phyloP scores from a whole-genome alignment of 225 moss, liverwort and hornwort genomes.

The Pseudisothecium myosuroides region DNA sequence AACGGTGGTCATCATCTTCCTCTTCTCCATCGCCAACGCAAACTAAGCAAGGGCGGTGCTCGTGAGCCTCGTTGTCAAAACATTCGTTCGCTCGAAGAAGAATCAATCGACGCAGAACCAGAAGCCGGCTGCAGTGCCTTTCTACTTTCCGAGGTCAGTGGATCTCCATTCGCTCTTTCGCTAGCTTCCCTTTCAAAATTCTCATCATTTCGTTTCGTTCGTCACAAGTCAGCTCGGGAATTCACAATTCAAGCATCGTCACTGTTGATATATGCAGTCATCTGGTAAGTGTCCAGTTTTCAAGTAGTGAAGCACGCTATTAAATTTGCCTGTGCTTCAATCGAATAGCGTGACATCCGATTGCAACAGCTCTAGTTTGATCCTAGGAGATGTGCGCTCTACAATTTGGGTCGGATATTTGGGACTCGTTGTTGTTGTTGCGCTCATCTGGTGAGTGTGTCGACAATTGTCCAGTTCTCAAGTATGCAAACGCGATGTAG shows the following conservation, averaged over 20 bases:
- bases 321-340: neutral
- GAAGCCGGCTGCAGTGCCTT: neutral
- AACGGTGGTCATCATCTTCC: neutral
- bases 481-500: too few relatives aligned
- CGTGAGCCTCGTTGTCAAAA: too few relatives aligned
- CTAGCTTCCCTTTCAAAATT: neutral
- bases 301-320: too few relatives aligned
- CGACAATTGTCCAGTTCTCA: neutral
- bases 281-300: neutral
- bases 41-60: neutral
- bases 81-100: neutral
- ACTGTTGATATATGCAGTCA: neutral
- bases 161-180: neutral
- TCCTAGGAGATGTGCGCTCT: neutral
- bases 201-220: neutral
- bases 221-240: neutral
- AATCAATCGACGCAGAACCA: neutral
- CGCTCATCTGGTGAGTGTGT: neutral
- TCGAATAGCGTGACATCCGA: neutral
- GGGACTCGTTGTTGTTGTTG: neutral
- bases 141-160: neutral
- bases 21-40: neutral
- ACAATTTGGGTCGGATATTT: neutral
- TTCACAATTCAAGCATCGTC: neutral
- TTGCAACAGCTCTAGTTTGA: neutral